phyloP scores from a whole-genome alignment of 305 asterid genomes.

The Plantago coronopus region DNA sequence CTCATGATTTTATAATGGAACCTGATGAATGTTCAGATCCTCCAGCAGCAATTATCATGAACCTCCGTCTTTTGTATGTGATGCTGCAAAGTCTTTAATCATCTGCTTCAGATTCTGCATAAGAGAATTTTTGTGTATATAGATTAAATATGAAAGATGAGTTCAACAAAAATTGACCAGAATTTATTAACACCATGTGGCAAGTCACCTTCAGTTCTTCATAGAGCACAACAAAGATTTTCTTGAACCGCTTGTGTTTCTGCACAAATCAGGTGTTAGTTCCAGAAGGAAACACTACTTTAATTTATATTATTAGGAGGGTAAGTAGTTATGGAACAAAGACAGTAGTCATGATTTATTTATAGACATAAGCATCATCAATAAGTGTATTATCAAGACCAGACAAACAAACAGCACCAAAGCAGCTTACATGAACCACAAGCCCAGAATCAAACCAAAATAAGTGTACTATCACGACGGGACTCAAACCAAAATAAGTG shows the following conservation, averaged over 20 bases:
- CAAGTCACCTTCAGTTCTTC: conserved; percentile 70
- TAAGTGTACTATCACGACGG: too few relatives aligned
- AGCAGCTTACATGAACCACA: too few relatives aligned
- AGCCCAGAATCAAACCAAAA: too few relatives aligned
- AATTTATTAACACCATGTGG: conserved; percentile 24
- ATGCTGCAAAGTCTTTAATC: conserved; percentile 65
- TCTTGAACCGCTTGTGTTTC: conserved; percentile 75
- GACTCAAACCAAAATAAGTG: too few relatives aligned
- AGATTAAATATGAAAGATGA: conserved; percentile 12
- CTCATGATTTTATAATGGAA: too few relatives aligned
- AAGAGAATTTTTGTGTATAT: conserved; percentile 18
- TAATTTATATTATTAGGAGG: not conserved
- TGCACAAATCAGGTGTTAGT: conserved; percentile 41
- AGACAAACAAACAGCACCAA: too few relatives aligned
- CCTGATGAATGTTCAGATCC: too few relatives aligned
- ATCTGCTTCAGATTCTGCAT: conserved; percentile 77
- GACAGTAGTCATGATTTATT: conserved; percentile 3
- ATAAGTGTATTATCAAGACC: too few relatives aligned
- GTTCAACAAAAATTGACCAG: conserved; percentile 5
- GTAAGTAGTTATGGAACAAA: conserved; percentile 18
- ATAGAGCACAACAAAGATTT: conserved; percentile 68
- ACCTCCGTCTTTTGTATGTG: too few relatives aligned
- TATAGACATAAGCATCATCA: conserved; percentile 4
- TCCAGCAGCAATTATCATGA: too few relatives aligned
- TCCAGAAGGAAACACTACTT: conserved; percentile 10